Evolutionary conservation across 225 moss, liverwort and hornwort genomes (phyloP), one percentile per base, ranked within the genome.

Genomic region (Straminergon stramineum): DNA sequence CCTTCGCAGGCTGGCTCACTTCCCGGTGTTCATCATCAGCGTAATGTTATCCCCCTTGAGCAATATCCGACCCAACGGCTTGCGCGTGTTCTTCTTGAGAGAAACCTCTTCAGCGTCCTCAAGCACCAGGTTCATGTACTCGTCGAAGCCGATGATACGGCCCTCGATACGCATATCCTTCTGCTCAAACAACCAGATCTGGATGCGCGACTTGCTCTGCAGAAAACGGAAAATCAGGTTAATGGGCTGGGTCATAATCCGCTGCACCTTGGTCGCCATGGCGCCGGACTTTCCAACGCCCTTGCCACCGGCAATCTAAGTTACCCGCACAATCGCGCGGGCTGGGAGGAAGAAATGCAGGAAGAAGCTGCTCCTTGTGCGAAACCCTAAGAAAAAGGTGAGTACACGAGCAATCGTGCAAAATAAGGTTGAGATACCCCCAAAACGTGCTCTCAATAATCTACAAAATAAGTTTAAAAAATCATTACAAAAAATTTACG

Each of bases 241-340:
- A 88, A 98, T 98, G 55, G 98, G 98, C 93, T 98, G 98, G 92
- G 98, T 98, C 98, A 97, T 98, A 95, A 98, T 98, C 92, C 98
- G 96, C 95, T 98, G 97, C 94, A 98, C 98, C 96, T 98, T 98
- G 94, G 98, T 98, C 95, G 98, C 98, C 98, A 98, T 98, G 92
- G 91, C 90, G 93, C 91, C 93, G 41, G 79, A 87, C 60, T 82
- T 89, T 61, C 28, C 76, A 34, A 63, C 19, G 28, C 35, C 81
- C 92, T 57, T 85, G 92, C 92, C 92, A 84, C 91, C 85, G 91
- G 92, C 89, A 89, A 86, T 84, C 62, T 7, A 56, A 48, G 9
- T 48, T 48, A 48, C 37, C 63, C 32, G 37, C 30, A 70, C 43
- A 80, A 34, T 62, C 48, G 52, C 10, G 80, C 19, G 19, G 68